Evolutionary conservation across 2,329 filamentous ascomycete genomes (phyloP), one percentile per base, ranked within the genome.

Genomic region (Ramularia collo-cygni): DNA sequence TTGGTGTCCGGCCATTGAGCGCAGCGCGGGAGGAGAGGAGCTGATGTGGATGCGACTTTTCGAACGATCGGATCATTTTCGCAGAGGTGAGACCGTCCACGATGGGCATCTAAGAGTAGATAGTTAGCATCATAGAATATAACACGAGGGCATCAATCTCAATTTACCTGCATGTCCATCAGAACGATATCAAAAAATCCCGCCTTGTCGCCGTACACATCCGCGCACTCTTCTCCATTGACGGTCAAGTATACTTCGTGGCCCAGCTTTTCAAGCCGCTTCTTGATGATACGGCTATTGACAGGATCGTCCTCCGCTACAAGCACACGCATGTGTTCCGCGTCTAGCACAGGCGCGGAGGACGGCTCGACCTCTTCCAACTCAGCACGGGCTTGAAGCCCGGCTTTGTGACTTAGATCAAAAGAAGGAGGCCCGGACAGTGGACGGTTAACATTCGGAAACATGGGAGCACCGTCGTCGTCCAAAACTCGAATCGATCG

Each of bases 301-400:
- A 93, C 80, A 0, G 86, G 85, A 53, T 94, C 87, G 51, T 95
- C 88, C 56, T 94, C 88, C 0, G 88, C 88, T 26, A 94, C 77
- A 15, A 94, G 69, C 2, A 93, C 77, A 13, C 74, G 71, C 48
- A 87, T 67, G 27, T 74, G 63, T 2, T 70, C 61, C 1, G 65
- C 50, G 15, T 46, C 43, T 19, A 33, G 9, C 8, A 16, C n/a
- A 8, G 31, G 31, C 9, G 8, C n/a, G 7, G 35, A 12, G 17
- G 29, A 26, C 16, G 35, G n/a, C 15, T 19, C 24, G 14, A 15
- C n/a, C 10, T 30, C 35, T 6, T 16, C 16, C 31, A 33, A 9
- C 31, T 18, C 12, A 13, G 31, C 31, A 8, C 16, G 14, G 17
- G 13, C 28, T 5, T 30, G 24, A 4, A 26, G 6, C 12, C 24